A percentile compares a stretch with the other conserved stretches of the same genome.
Conservation (phyloP, 2,329 filamentous ascomycete species). For the Atkinsonella texensis region DNA sequence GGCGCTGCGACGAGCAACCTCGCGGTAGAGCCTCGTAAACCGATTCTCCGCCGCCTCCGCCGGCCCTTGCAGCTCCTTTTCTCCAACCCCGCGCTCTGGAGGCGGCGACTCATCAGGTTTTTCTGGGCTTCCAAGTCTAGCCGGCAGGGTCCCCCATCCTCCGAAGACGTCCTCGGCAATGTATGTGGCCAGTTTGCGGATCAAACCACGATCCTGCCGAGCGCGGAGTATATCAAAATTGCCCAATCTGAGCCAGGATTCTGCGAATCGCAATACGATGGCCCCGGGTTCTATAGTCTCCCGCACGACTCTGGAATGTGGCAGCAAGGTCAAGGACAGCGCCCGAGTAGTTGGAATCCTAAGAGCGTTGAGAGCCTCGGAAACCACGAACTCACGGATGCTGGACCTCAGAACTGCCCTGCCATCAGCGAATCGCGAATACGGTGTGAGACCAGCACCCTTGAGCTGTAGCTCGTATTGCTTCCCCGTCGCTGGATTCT, state of each 20-base stretch:
- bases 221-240: constrained; percentile 87
- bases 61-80: constrained; percentile 53
- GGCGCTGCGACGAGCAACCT: constrained; percentile 77
- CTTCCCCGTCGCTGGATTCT: constrained; percentile 55
- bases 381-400: constrained; percentile 89
- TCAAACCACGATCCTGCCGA: constrained; percentile 63
- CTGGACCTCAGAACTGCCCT: constrained; percentile 87
- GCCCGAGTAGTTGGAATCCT: constrained; percentile 79
- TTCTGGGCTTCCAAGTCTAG: constrained; percentile 38
- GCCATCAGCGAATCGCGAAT: constrained; percentile 92
- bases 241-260: constrained; percentile 86
- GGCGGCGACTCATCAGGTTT: constrained; percentile 29
- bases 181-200: constrained; percentile 67
- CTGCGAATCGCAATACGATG: constrained; percentile 83
- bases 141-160: constrained; percentile 77
- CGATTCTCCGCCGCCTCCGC: constrained; percentile 65
- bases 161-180: constrained; percentile 77
- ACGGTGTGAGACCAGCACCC: constrained; percentile 84
- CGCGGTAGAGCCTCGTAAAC: constrained; percentile 76
- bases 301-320: constrained; percentile 58
- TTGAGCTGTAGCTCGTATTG: constrained; percentile 91
- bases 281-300: constrained; percentile 82
- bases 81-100: constrained; percentile 40
- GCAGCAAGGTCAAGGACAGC: constrained; percentile 66
- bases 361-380: constrained; percentile 76